Evolutionary conservation across 805 yeast species (phyloP), one percentile per base, ranked within the genome.

Genomic region (Crinitomyces ghanaensis): DNA sequence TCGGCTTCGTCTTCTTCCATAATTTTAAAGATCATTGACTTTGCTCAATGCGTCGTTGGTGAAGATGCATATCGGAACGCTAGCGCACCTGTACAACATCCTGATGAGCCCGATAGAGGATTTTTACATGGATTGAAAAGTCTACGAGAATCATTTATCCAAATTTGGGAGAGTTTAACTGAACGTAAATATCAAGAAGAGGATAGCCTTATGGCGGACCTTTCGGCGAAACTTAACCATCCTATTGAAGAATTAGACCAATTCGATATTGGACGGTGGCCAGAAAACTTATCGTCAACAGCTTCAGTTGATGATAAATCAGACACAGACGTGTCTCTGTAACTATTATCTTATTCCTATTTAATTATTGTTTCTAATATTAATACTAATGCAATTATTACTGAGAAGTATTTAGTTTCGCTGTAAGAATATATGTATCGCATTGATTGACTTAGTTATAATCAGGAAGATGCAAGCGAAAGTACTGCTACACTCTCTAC

Each of bases 1-100:
- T 25, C 45, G 51, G 5, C 9, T 6, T 15, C 16, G 45, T 46
- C 31, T 39, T 47, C 28, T 39, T 49, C 6, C 20, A 31, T 36
- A 20, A 44, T 45, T 16, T 73, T 85, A n/a, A 72, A 85, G 41
- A 68, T 93, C 35, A 91, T 91, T 45, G 99, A 91, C 59, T 91
- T 91, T 65, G 97, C 97, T 1, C 94, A 86, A 51, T 80, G 93
- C 49, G 77, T 84, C 11, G 79, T 84, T 20, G 73, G 73, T 2
- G 77, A 72, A 27, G 71, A 70, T 37, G 60, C 63, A n/a, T 9
- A 49, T 45, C 41, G 62, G 12, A 57, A 65, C 0, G 53, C 53
- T 11, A 47, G 55, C 9, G 77, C 74, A 34, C 94, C 95, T 3
- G 95, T 96, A 1, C 61, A 54, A 26, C 74, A 76, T 45, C 71